A percentile compares a stretch with the other conserved stretches of the same genome.
phyloP scores from a whole-genome alignment of 352 stramenopile species.

The Phytophthora kernoviae region DNA sequence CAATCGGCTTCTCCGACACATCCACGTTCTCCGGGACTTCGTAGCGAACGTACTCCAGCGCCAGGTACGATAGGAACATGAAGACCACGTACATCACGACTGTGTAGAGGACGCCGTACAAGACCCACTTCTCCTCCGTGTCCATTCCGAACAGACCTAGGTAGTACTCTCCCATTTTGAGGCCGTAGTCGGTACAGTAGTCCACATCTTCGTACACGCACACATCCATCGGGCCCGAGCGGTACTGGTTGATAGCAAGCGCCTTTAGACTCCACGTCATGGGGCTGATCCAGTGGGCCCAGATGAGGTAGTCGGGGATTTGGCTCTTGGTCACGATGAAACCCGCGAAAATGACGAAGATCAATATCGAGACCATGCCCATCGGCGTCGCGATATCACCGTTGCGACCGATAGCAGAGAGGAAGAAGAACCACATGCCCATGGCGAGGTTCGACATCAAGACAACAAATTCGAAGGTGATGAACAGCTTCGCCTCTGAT shows the following conservation, averaged over 20 bases:
- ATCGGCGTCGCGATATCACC: conserved; percentile 36
- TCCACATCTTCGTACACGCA: conserved; percentile 11
- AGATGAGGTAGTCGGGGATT: conserved; percentile 2
- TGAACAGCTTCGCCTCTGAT: conserved; percentile 21
- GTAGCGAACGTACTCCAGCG: conserved; percentile 33
- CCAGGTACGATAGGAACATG: conserved; percentile 31
- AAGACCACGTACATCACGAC: conserved; percentile 40
- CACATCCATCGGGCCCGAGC: conserved; percentile 20
- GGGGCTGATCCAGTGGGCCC: conserved; percentile 44
- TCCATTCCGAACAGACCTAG: conserved; percentile 48
- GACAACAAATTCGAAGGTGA: conserved; percentile 41
- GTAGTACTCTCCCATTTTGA: conserved; percentile 41
- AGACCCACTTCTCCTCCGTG: conserved; percentile 44
- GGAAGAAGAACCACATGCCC: conserved; percentile 6
- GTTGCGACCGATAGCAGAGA: conserved; percentile 32
- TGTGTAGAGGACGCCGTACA: conserved; percentile 42
- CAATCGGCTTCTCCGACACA: conserved; percentile 20
- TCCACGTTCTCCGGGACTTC: conserved; percentile 29
- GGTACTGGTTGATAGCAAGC: conserved; percentile 46
- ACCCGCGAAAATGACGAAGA: conserved; percentile 46
- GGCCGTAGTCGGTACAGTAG: conserved; percentile 26
- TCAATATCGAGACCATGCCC: conserved; percentile 34
- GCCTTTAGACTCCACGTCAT: conserved; percentile 44
- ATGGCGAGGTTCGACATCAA: conserved; percentile 49
- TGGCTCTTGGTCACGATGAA: conserved; percentile 4